phyloP scores from a whole-genome alignment of 345 rosid species.

The Erucastrum elatum region DNA sequence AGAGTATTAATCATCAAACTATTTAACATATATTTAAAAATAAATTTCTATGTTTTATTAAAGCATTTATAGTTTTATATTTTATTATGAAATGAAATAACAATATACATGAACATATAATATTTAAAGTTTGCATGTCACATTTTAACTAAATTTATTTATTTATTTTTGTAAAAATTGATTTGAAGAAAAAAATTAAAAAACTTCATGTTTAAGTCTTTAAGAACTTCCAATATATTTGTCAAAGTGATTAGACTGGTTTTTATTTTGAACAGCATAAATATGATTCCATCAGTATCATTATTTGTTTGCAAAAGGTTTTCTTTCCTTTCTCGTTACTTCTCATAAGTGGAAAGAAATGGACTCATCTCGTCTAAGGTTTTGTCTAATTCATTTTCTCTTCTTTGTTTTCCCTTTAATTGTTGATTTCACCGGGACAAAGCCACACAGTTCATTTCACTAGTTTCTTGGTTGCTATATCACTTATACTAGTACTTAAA shows the following conservation, averaged over 20 bases:
- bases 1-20: too few relatives aligned
- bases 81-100: too few relatives aligned
- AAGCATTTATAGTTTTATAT: too few relatives aligned
- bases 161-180: too few relatives aligned
- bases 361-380: neutral
- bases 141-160: too few relatives aligned
- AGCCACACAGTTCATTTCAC: neutral
- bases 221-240: too few relatives aligned
- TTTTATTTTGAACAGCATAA: neutral
- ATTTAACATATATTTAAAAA: too few relatives aligned
- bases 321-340: neutral
- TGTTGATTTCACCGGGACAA: neutral
- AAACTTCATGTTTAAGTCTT: too few relatives aligned
- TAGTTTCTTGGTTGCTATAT: neutral
- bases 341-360: neutral
- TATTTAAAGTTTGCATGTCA: too few relatives aligned
- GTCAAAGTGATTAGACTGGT: neutral
- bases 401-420: neutral
- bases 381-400: neutral
- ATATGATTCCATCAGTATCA: neutral
- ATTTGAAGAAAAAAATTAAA: too few relatives aligned
- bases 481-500: neutral
- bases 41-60: too few relatives aligned
- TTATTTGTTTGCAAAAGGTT: neutral
- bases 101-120: too few relatives aligned